Base-by-base conservation (phyloP, 2,329 filamentous ascomycete species). In the Leptographium lundbergii region DNA sequence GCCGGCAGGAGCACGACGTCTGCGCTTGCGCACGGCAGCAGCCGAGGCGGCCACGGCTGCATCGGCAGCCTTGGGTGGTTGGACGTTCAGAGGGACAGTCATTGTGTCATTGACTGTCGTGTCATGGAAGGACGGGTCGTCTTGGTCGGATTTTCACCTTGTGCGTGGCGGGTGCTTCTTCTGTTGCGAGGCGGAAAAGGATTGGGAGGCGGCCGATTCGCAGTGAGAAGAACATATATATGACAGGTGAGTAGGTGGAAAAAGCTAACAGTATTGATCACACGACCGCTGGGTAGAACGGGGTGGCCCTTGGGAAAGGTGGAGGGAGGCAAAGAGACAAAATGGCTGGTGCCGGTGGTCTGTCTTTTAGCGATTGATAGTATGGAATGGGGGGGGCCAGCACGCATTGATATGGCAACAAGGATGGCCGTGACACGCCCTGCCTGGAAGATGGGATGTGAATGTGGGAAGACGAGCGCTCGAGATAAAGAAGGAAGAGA, bases 1-100 rank as follows among this genome's bases (percentile, higher is more conserved):
- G 63, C 89, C 91, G 57, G 89, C 86, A 24, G 90, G 88, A 24
- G 91, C 89, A 75, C 91, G 85, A 80, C 91, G 88, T 76, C 91
- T 86, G 69, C 91, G 84, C 78, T 96, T 83, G 68, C 79, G 77
- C 77, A 69, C 69, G 34, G 68, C 67, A 53, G 69, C 69, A 32
- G 65, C 62, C 34, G 62, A 63, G 77, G 69, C 69, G 45, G 67
- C 67, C 27, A 67, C 65, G n/a, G 66, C 63, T 27, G 65, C 62
- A 27, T 68, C 61, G 48, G 67, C 68, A 42, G 67, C 65, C 65
- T 80, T 81, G 67, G 72, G 72, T 68, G 72, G 74, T 67, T 74
- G 74, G 65, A 74, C 73, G 59, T 73, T 68, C 62, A 75, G 69
- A 63, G 77, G 71, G 63, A 77, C 76, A 60, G 78, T 80, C 79